phyloP scores from a whole-genome alignment of 164 flowering plant genomes.

The Taxillus chinensis region DNA sequence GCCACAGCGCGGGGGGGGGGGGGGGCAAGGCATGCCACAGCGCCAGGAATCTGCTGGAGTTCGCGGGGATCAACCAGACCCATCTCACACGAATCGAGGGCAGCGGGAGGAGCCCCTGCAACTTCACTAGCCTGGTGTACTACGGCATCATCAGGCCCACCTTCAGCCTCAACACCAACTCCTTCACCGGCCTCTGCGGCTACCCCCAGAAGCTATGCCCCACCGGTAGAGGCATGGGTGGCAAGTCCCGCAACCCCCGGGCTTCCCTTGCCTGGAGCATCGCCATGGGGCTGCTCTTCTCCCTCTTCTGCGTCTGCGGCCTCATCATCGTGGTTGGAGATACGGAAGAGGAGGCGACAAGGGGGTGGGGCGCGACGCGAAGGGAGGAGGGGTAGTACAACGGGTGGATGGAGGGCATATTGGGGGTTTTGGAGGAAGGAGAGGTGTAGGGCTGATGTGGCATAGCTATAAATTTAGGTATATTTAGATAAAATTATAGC shows the following conservation, averaged over 20 bases:
- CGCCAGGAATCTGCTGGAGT: constrained; percentile 86
- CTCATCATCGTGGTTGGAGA: constrained; percentile 57
- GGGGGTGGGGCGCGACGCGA: too few species aligned
- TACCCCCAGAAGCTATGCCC: constrained; percentile 55
- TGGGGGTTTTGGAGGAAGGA: too few species aligned
- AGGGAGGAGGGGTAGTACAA: too few species aligned
- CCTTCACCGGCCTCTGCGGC: constrained; percentile 74
- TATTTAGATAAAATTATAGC: too few species aligned
- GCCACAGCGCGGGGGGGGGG: too few species aligned
- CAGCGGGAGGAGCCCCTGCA: constrained; percentile 60
- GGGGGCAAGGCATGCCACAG: constrained; percentile 66
- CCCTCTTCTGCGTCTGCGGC: constrained; percentile 70
- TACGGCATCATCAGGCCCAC: constrained; percentile 52
- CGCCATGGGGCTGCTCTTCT: constrained; percentile 78
- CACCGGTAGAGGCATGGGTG: constrained; percentile 17
- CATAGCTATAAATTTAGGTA: too few species aligned
- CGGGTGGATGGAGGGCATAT: too few species aligned
- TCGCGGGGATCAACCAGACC: constrained; percentile 62
- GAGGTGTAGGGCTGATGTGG: too few species aligned
- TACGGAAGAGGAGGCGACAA: constrained; percentile 58
- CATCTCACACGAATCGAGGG: constrained; percentile 31
- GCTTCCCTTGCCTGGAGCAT: constrained; percentile 80
- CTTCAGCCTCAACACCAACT: constrained; percentile 76
- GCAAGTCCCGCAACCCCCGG: constrained; percentile 41
- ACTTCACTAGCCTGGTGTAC: constrained; percentile 52